Conservation (phyloP, 129 eudicot species). For the Smallanthus sonchifolius region DNA sequence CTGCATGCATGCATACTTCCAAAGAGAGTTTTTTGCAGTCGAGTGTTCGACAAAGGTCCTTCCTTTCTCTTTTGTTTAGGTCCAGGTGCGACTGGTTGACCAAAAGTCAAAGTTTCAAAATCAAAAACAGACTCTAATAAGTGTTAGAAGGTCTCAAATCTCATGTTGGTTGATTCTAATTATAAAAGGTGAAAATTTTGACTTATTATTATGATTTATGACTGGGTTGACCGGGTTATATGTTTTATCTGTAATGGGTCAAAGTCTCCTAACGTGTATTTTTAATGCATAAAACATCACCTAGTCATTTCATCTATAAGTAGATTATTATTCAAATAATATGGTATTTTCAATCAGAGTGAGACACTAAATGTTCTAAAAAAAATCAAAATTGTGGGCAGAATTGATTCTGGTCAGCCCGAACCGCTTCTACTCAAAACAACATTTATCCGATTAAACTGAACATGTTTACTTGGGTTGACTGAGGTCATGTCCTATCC, state of each 20-base stretch:
- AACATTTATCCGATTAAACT: not conserved
- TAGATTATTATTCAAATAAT: no score
- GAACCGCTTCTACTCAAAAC: no score
- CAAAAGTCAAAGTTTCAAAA: slow-evolving; percentile 11
- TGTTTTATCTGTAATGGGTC: no score
- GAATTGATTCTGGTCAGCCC: no score
- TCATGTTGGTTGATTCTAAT: not conserved
- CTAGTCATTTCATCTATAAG: no score
- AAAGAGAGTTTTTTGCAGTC: slow-evolving; percentile 80
- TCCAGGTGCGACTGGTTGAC: slow-evolving; percentile 61
- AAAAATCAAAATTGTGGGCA: no score
- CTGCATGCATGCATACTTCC: slow-evolving; percentile 83
- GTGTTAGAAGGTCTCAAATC: not conserved
- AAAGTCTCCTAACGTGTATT: no score
- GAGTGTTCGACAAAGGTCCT: slow-evolving; percentile 68
- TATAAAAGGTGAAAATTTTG: not conserved
- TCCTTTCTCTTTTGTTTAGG: slow-evolving; percentile 71
- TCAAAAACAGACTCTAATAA: not conserved
- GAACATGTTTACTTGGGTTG: not conserved
- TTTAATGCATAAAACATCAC: no score
- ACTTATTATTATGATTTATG: not conserved
- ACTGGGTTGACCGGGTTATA: no score
- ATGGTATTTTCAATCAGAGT: no score
- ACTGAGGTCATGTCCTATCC: no score
- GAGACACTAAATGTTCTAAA: no score